Conservation (phyloP, 2,329 filamentous ascomycete species). For the Aureobasidium subglaciale region DNA sequence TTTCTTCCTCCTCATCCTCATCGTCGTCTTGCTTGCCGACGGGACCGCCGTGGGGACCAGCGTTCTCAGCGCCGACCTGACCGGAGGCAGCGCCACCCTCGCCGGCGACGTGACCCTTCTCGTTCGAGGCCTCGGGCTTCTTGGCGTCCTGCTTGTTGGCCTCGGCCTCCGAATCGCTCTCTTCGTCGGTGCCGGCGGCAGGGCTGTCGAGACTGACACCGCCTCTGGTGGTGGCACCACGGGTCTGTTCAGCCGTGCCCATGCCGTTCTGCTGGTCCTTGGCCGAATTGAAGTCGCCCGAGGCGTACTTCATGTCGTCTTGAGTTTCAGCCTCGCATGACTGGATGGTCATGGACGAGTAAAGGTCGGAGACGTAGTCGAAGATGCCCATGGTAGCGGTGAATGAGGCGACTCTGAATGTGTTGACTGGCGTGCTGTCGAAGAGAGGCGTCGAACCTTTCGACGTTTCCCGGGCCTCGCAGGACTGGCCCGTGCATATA, state of each 20-base stretch:
- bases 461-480: neutral
- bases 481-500: neutral
- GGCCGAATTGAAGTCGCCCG: constrained; percentile 35
- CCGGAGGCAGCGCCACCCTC: constrained; percentile 24
- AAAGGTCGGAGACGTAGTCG: constrained; percentile 58
- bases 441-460: constrained; percentile 12
- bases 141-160: constrained; percentile 37
- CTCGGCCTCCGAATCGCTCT: constrained; percentile 35
- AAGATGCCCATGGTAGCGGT: constrained; percentile 51
- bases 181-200: constrained; percentile 37
- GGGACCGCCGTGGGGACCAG: constrained; percentile 23
- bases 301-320: constrained; percentile 42
- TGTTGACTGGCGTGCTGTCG: constrained; percentile 9
- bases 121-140: constrained; percentile 21
- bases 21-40: constrained; percentile 32
- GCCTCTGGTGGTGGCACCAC: constrained; percentile 29
- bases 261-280: constrained; percentile 23
- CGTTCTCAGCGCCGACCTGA: constrained; percentile 21
- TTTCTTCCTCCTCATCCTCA: constrained; percentile 49
- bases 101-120: constrained; percentile 24
- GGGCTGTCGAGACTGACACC: constrained; percentile 33
- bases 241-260: constrained; percentile 25
- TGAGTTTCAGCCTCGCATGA: constrained; percentile 56
- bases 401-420: constrained; percentile 13
- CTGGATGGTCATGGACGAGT: constrained; percentile 57